Evolutionary conservation across 2,329 filamentous ascomycete species (phyloP).

Genomic region (Colletotrichum graminicola): DNA sequence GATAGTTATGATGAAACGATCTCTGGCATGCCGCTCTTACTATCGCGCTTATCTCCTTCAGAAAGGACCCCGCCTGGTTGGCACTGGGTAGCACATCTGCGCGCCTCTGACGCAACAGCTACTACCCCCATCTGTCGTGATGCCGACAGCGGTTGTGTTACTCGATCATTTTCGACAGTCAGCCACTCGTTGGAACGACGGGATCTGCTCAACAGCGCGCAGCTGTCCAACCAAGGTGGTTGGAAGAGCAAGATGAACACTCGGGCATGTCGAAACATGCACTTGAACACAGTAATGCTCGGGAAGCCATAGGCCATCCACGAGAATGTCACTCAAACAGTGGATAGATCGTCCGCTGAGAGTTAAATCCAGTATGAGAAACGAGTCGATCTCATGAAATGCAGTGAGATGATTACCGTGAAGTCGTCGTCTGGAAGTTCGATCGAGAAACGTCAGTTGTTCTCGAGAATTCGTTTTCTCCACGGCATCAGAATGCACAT

Average conservation of each 20-base stretch:
- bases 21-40: constrained; percentile 59
- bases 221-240: not conserved
- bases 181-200: constrained; percentile 17
- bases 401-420: not conserved
- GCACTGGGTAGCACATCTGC: constrained; percentile 43
- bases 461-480: not conserved
- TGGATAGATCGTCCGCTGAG: constrained; percentile 2
- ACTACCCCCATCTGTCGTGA: constrained; percentile 34
- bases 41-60: constrained; percentile 71
- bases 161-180: constrained; percentile 38
- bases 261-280: not conserved
- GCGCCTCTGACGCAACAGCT: not conserved
- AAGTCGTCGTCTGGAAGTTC: not conserved
- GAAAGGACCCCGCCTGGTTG: constrained; percentile 59
- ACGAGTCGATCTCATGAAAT: not conserved
- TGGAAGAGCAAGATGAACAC: constrained; percentile 8
- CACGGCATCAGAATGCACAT: not conserved
- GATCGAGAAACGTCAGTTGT: not conserved
- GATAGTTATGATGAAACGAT: constrained; percentile 29
- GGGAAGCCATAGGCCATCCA: constrained; percentile 5
- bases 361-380: not conserved
- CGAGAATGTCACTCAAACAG: not conserved
- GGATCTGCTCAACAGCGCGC: constrained; percentile 5
- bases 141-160: constrained; percentile 40
- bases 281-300: not conserved